These are phyloP conservation scores for Paramecium tetraurelia DNA, from an alignment of 73 alveolate species.

Conservation along the genomic window DNA sequence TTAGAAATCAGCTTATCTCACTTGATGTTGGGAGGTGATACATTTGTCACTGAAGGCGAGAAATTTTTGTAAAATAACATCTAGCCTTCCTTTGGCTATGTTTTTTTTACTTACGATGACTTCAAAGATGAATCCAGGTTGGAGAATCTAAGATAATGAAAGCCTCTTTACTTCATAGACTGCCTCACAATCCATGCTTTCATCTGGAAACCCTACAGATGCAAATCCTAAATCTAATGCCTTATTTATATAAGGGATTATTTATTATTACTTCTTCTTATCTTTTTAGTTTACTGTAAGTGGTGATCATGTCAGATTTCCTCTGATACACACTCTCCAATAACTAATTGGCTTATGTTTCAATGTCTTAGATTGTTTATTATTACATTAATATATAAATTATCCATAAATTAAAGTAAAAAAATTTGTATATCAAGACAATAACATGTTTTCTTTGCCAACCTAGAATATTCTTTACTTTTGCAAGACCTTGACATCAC, in stretches of 20 bases:
- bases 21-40: not conserved
- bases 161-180: not conserved
- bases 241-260: conserved; percentile 22
- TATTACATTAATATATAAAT: conserved; percentile 1
- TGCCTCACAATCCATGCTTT: not conserved
- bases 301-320: not conserved
- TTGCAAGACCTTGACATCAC: not conserved
- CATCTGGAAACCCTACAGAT: conserved; percentile 54
- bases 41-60: conserved; percentile 34
- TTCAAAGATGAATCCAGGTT: conserved; percentile 44
- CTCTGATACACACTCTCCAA: not conserved
- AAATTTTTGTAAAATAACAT: not conserved
- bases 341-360: not conserved
- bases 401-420: conserved; percentile 26
- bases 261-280: not conserved
- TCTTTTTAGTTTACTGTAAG: not conserved
- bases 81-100: not conserved
- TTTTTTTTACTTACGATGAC: not conserved
- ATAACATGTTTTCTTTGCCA: not conserved
- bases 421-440: not conserved
- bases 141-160: not conserved
- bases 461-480: not conserved
- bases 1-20: not conserved
- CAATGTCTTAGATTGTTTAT: conserved; percentile 20
- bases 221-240: conserved; percentile 49